These are phyloP conservation scores for Breviolum minutum DNA, from an alignment of 73 alveolate species.

Conservation along the genomic window DNA sequence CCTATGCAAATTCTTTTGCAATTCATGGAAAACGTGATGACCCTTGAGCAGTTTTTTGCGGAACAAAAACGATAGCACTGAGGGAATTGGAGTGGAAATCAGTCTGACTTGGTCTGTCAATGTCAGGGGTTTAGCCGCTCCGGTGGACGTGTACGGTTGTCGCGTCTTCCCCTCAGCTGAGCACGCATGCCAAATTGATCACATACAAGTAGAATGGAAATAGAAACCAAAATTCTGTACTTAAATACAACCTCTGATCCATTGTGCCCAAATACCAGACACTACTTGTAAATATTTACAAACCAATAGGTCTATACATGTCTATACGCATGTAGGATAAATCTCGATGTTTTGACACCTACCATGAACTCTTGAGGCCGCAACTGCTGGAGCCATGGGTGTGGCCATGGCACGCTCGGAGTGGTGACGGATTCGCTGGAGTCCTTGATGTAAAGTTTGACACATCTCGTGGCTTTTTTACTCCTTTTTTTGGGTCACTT, in stretches of 20 bases:
- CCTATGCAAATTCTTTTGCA: neutral
- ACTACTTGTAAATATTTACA: neutral
- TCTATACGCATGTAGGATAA: too few relatives aligned
- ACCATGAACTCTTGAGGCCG: slow-evolving; percentile 31
- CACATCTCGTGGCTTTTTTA: neutral
- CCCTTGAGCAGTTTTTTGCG: neutral
- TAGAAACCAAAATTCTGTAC: neutral
- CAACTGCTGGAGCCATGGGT: slow-evolving; percentile 89
- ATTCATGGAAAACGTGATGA: neutral
- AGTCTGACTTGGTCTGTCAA: neutral
- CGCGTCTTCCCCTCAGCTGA: neutral
- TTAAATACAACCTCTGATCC: neutral
- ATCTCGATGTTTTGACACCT: neutral
- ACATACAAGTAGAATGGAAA: neutral
- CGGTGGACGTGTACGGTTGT: slow-evolving; percentile 75
- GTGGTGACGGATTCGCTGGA: neutral
- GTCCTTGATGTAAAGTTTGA: neutral
- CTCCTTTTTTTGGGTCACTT: neutral
- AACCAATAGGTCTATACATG: neutral
- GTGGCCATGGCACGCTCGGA: slow-evolving; percentile 61
- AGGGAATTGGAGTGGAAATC: neutral
- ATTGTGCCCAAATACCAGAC: neutral
- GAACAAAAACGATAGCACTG: neutral
- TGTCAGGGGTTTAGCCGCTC: slow-evolving; percentile 72
- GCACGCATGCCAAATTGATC: neutral